Conservation (phyloP, 1,284 basidiomycete genomes). For the Polyporus tsugae region DNA sequence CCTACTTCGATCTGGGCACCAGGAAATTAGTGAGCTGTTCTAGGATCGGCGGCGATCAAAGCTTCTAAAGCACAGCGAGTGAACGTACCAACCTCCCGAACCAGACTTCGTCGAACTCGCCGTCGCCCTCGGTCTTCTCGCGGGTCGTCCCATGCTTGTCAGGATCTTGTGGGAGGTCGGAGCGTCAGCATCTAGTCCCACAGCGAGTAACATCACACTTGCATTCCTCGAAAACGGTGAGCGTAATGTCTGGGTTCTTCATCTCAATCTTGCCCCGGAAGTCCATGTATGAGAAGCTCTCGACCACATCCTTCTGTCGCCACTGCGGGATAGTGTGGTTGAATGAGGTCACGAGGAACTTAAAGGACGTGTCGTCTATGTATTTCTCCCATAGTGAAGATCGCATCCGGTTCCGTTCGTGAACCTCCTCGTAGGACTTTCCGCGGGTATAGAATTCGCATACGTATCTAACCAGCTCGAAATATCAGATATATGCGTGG, state of each 20-base stretch:
- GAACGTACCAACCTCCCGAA: conserved; percentile 87
- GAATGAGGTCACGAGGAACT: conserved; percentile 80
- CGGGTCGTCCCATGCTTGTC: conserved; percentile 54
- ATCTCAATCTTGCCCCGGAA: conserved; percentile 87
- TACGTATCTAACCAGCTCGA: conserved; percentile 63
- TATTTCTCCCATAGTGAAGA: conserved; percentile 67
- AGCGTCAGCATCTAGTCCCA: neutral
- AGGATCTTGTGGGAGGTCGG: conserved; percentile 48
- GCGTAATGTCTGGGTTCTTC: conserved; percentile 80
- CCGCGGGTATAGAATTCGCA: conserved; percentile 82
- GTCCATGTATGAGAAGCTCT: conserved; percentile 88
- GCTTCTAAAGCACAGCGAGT: neutral
- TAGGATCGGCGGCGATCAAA: neutral
- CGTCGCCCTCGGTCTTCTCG: conserved; percentile 67
- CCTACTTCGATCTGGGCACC: conserved; percentile 76
- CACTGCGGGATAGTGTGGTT: conserved; percentile 78
- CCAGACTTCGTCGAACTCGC: conserved; percentile 74
- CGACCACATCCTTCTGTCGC: conserved; percentile 75
- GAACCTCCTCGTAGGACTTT: conserved; percentile 73
- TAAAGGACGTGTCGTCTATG: conserved; percentile 76
- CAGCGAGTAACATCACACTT: conserved; percentile 35
- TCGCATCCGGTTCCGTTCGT: conserved; percentile 59
- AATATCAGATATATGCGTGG: conserved; percentile 17
- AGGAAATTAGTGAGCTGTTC: neutral
- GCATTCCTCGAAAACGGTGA: conserved; percentile 95